phyloP scores from a whole-genome alignment of 768 basidiomycete genomes.

The Phanerodontia chrysosporium region DNA sequence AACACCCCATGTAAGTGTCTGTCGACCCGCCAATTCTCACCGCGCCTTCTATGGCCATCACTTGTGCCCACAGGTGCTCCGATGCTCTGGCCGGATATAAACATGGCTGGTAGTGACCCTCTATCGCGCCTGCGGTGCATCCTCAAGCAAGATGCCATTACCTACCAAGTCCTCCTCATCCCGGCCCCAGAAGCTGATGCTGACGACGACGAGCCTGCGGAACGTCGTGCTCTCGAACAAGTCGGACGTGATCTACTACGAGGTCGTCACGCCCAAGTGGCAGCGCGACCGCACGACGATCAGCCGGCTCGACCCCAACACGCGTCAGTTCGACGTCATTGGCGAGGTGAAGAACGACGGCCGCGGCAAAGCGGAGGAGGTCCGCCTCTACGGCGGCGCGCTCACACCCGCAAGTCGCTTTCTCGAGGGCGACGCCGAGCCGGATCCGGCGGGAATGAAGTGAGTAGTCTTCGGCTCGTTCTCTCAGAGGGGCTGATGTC shows the following conservation, averaged over 20 bases:
- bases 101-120: not conserved
- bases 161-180: not conserved
- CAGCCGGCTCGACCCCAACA: constrained; percentile 28
- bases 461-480: not conserved
- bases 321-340: constrained; percentile 26
- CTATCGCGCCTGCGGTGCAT: not conserved
- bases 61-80: not conserved
- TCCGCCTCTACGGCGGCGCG: constrained; percentile 26
- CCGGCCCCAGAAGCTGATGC: constrained; percentile 25
- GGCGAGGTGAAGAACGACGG: constrained; percentile 30
- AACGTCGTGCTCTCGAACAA: constrained; percentile 36
- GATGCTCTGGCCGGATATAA: not conserved
- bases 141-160: not conserved
- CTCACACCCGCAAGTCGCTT: constrained; percentile 28
- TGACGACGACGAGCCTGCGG: constrained; percentile 35
- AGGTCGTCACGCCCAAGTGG: constrained; percentile 37
- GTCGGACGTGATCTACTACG: constrained; percentile 36
- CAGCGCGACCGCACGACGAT: constrained; percentile 32
- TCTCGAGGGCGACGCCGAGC: constrained; percentile 19
- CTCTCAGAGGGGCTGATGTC: not conserved
- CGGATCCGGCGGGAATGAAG: constrained; percentile 3
- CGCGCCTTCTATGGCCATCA: constrained; percentile 2
- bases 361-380: constrained; percentile 24
- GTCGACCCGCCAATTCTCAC: constrained; percentile 2
- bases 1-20: not conserved